Conservation (phyloP, 306 rosid genomes). For the Ormosia semicastrata region DNA sequence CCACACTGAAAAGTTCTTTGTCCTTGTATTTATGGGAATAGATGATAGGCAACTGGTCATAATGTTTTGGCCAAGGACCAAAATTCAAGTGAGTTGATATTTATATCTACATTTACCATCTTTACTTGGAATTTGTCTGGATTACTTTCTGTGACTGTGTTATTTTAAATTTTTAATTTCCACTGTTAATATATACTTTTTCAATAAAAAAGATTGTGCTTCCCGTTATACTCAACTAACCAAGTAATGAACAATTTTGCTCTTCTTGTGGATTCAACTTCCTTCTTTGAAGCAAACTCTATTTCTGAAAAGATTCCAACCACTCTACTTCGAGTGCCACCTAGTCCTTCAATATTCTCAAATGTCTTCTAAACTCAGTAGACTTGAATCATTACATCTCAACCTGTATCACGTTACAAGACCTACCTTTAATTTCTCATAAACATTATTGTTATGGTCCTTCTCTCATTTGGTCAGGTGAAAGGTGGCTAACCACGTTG, state of each 20-base stretch:
- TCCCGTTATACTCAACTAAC: constrained; percentile 15
- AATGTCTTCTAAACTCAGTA: constrained; percentile 68
- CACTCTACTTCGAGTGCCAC: constrained; percentile 80
- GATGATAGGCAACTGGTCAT: constrained; percentile 44
- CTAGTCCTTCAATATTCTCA: constrained; percentile 83
- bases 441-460: too few species aligned
- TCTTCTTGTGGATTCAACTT: constrained; percentile 60
- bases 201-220: not conserved
- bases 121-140: not conserved
- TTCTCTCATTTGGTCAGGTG: too few species aligned
- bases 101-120: not conserved
- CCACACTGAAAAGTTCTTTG: too few species aligned
- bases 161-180: constrained; percentile 4
- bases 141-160: not conserved
- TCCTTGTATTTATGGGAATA: constrained; percentile 71
- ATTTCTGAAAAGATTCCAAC: constrained; percentile 58
- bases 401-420: constrained; percentile 61
- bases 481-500: too few species aligned
- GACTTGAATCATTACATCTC: constrained; percentile 77
- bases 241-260: constrained; percentile 25
- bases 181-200: not conserved
- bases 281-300: constrained; percentile 53
- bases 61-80: constrained; percentile 53
- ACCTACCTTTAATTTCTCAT: constrained; percentile 87
- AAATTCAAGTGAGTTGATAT: constrained; percentile 63